Evolutionary conservation across 2,329 filamentous ascomycete genomes (phyloP), one percentile per base, ranked within the genome.

Genomic region (Paraphoma chrysanthemicola): DNA sequence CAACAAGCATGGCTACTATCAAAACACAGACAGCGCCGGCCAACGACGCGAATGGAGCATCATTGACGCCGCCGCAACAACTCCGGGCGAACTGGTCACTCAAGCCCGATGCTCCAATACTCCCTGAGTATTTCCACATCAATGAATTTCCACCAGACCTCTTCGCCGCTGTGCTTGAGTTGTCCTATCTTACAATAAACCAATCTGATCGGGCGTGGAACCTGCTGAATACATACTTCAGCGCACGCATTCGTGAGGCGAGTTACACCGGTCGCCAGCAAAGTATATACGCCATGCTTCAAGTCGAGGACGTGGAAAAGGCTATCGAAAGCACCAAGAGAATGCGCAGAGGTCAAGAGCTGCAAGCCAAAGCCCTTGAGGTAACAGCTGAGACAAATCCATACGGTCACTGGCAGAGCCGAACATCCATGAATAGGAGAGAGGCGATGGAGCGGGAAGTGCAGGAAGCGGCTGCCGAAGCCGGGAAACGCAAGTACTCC

Each of bases 121-220:
- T 36, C 33, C 33, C 33, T 7, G 3, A 3, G 33, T 14, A 36
- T 7, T 14, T 36, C 14, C 33, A 36, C 33, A 14, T 36, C 33
- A 36, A 36, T 6, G 33, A 36, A 36, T 14, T 10, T 3, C 33
- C 33, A 3, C 7, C 23, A 18, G 5, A 44, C 1, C 49, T 64
- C 1, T 14, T 63, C 28, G 1, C 23, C 6, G 51, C 60, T 5
- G 14, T 65, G 1, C 43, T 44, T 16, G 17, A 23, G 1, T 60
- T 65, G 8, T 63, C 62, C 3, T 39, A 43, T 1, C 42, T 63
- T 1, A 63, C 58, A 0, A 17, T 50, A n/a, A 42, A 53, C 6
- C 56, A 65, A 41, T 41, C 48, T 17, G 56, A 62, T 2, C 57
- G 60, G 4, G 62, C 62, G 10, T 57, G 63, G 28, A 57, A 23